These are phyloP conservation scores for Lactarius sp. DNA, from an alignment of 768 basidiomycete species.

Conservation along the genomic window DNA sequence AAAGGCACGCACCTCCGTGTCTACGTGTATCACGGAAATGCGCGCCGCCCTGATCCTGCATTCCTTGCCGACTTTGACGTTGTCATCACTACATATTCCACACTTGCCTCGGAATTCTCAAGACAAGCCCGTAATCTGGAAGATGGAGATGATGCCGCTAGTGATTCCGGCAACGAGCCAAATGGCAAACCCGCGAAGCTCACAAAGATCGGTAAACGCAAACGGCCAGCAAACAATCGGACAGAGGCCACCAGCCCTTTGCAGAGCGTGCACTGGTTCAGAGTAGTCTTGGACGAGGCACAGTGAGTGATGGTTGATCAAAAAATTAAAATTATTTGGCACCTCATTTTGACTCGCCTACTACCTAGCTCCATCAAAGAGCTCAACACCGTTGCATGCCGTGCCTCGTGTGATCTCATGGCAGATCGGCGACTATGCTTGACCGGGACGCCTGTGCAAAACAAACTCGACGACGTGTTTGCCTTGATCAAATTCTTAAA, in stretches of 20 bases:
- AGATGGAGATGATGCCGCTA: conserved; percentile 60
- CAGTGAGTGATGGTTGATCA: conserved; percentile 60
- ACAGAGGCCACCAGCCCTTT: conserved; percentile 66
- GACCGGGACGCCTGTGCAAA: conserved; percentile 98
- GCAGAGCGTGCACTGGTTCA: conserved; percentile 95
- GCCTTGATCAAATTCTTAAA: conserved; percentile 96
- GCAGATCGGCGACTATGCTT: conserved; percentile 91
- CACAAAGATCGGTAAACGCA: conserved; percentile 40
- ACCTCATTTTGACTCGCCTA: not conserved
- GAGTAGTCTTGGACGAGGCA: conserved; percentile 90
- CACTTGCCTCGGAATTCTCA: conserved; percentile 90
- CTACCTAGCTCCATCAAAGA: conserved; percentile 87
- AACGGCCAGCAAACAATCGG: conserved; percentile 38
- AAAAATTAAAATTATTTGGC: not conserved
- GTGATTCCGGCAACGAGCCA: conserved; percentile 58
- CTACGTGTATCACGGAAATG: conserved; percentile 94
- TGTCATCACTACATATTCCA: conserved; percentile 96
- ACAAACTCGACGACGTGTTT: conserved; percentile 97
- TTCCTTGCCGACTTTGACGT: conserved; percentile 93
- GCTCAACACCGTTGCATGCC: conserved; percentile 86
- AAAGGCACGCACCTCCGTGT: conserved; percentile 55
- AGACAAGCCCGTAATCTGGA: conserved; percentile 75
- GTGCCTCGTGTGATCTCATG: conserved; percentile 91
- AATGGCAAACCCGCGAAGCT: conserved; percentile 67
- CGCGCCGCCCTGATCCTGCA: conserved; percentile 77